Evolutionary conservation across 306 rosid genomes (phyloP).

Genomic region (Quercus glauca): DNA sequence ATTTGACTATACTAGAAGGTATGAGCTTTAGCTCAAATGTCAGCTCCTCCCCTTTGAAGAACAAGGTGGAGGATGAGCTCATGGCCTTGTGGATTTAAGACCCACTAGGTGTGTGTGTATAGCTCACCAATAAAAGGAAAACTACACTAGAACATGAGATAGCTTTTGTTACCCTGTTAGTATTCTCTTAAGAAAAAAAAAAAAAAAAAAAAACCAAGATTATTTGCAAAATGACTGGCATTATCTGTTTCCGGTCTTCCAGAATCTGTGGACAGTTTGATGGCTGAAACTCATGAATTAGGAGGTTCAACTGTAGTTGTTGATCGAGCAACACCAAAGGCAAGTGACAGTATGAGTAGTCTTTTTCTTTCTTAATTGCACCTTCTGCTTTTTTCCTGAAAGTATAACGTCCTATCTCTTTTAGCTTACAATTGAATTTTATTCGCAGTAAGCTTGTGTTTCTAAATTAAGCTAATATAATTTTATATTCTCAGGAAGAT

Average conservation of each 20-base stretch:
- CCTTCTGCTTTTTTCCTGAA: not conserved
- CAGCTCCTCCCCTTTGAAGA: too few relatives aligned
- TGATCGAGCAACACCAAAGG: constrained; percentile 98
- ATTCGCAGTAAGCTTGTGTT: not conserved
- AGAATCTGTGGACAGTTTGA: constrained; percentile 91
- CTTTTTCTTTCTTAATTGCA: not conserved
- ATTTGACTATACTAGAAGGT: too few relatives aligned
- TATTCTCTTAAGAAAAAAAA: not conserved
- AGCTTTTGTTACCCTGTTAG: not conserved
- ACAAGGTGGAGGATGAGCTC: too few relatives aligned
- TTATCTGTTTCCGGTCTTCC: constrained; percentile 26
- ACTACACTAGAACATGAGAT: not conserved
- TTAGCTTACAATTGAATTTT: not conserved
- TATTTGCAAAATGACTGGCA: not conserved
- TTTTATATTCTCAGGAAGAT: constrained; percentile 65
- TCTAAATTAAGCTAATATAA: constrained; percentile 3
- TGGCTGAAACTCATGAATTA: constrained; percentile 87
- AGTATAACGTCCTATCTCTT: not conserved
- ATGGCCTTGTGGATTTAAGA: too few relatives aligned
- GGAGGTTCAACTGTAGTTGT: constrained; percentile 92
- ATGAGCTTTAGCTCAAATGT: too few relatives aligned
- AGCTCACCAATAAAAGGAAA: not conserved
- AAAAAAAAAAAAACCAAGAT: not conserved
- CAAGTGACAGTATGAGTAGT: constrained; percentile 35
- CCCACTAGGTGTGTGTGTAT: too few relatives aligned